A percentile compares a stretch with the other conserved stretches of the same genome.
Conservation (phyloP, 2,329 filamentous ascomycete species). For the Microcyclosporella mali region DNA sequence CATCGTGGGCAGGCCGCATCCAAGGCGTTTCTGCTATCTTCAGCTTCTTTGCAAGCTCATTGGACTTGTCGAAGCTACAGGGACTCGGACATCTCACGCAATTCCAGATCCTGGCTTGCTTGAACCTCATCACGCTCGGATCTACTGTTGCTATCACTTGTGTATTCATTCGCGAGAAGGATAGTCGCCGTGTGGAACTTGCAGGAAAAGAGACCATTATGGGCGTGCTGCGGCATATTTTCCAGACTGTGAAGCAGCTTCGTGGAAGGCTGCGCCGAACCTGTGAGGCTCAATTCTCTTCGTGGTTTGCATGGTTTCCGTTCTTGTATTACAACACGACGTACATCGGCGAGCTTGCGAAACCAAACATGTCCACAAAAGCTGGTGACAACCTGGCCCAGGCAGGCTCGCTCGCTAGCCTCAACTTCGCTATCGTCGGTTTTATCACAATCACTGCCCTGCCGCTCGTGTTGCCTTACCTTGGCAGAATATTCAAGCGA, state of each 20-base stretch:
- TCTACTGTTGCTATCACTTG: conserved; percentile 13
- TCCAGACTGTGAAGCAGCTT: conserved; percentile 7
- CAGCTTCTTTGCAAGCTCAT: conserved; percentile 14
- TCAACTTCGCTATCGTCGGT: conserved; percentile 17
- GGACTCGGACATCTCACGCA: conserved; percentile 13
- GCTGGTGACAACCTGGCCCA: conserved; percentile 14
- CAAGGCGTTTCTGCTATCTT: conserved; percentile 16
- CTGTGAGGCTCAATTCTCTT: conserved; percentile 13
- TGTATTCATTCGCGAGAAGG: conserved; percentile 12
- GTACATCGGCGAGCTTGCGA: conserved; percentile 19
- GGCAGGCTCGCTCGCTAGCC: conserved; percentile 14
- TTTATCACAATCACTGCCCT: conserved; percentile 15
- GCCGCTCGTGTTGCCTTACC: conserved; percentile 6
- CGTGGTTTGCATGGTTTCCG: conserved; percentile 20
- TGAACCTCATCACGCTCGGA: conserved; percentile 18
- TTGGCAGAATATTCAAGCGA: not conserved
- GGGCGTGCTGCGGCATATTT: conserved; percentile 11
- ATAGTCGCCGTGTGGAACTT: conserved; percentile 6
- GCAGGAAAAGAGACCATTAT: conserved; percentile 4
- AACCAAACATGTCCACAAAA: conserved; percentile 3
- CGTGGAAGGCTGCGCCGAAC: conserved; percentile 11
- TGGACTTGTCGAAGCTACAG: conserved; percentile 10
- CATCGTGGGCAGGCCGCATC: conserved; percentile 12
- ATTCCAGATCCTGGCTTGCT: conserved; percentile 12
- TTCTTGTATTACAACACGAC: conserved; percentile 20